Evolutionary conservation across 805 yeast genomes (phyloP).

Genomic region (Candida quercuum): DNA sequence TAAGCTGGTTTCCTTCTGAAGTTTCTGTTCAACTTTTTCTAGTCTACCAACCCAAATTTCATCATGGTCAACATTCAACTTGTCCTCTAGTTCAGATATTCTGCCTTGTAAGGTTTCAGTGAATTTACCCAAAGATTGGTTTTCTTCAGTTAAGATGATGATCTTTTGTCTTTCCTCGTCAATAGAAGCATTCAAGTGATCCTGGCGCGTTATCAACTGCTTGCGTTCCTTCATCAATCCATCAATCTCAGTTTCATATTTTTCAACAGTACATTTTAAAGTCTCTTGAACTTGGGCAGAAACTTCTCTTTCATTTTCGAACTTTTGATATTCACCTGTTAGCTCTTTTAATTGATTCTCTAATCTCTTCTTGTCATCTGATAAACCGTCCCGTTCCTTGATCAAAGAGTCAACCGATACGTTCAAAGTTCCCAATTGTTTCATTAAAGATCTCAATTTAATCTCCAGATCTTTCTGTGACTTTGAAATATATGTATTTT

Average conservation of each 20-base stretch:
- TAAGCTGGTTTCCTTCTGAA: constrained; percentile 41
- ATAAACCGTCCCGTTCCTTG: constrained; percentile 56
- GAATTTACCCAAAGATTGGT: constrained; percentile 52
- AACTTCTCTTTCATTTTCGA: constrained; percentile 25
- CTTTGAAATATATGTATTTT: constrained; percentile 35
- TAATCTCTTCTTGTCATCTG: constrained; percentile 41
- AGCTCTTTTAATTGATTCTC: constrained; percentile 40
- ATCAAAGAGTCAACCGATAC: constrained; percentile 56
- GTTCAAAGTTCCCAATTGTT: constrained; percentile 53
- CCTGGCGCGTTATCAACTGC: constrained; percentile 16
- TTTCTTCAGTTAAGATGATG: constrained; percentile 59
- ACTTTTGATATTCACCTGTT: constrained; percentile 33
- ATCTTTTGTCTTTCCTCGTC: constrained; percentile 45
- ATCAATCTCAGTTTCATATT: constrained; percentile 27
- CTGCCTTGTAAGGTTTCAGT: constrained; percentile 45
- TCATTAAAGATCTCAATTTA: constrained; percentile 37
- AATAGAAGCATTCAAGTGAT: constrained; percentile 21
- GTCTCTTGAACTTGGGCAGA: constrained; percentile 13
- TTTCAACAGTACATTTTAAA: constrained; percentile 16
- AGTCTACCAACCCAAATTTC: constrained; percentile 55
- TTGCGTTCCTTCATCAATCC: constrained; percentile 26
- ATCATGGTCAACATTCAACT: constrained; percentile 46
- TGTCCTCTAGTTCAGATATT: constrained; percentile 40
- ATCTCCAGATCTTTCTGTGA: constrained; percentile 42
- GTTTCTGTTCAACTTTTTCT: constrained; percentile 43